Conservation (phyloP, 2,329 filamentous ascomycete genomes). For the Monosporascus sp. region DNA sequence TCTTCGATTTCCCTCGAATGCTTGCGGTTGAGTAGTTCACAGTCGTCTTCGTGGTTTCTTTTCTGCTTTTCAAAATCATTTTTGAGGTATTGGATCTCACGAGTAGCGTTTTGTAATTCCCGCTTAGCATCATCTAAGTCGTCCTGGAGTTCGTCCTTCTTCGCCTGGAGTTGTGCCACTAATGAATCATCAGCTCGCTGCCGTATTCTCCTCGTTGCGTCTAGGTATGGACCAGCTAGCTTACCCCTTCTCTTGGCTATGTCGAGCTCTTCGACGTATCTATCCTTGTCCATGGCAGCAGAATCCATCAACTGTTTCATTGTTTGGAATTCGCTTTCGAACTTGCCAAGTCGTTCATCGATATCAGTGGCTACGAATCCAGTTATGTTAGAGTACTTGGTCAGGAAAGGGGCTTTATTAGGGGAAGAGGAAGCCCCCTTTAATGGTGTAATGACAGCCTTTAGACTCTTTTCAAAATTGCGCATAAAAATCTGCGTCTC, state of each 20-base stretch:
- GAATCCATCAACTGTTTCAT: conserved; percentile 69
- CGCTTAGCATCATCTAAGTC: conserved; percentile 60
- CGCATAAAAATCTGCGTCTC: conserved; percentile 19
- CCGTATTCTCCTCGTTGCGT: conserved; percentile 5
- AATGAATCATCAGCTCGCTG: neutral
- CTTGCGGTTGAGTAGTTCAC: conserved; percentile 21
- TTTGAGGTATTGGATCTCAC: conserved; percentile 42
- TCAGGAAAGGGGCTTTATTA: conserved; percentile 52
- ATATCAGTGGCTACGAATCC: conserved; percentile 70
- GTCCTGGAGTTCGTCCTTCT: conserved; percentile 49
- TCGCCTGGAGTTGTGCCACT: conserved; percentile 18
- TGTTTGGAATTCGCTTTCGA: conserved; percentile 68
- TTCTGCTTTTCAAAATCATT: conserved; percentile 38
- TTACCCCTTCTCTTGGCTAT: conserved; percentile 70
- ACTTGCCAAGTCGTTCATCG: conserved; percentile 66
- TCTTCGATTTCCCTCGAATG: conserved; percentile 49
- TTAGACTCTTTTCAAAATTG: conserved; percentile 21
- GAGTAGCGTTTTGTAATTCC: conserved; percentile 58
- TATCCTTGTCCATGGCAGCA: conserved; percentile 61
- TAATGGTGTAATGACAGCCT: conserved; percentile 26
- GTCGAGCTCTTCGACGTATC: conserved; percentile 68
- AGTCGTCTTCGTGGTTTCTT: conserved; percentile 25
- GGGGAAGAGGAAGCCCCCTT: conserved; percentile 38
- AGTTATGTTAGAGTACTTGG: conserved; percentile 67
- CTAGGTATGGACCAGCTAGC: conserved; percentile 20